These are phyloP conservation scores for Calonectria leucothoes DNA, from an alignment of 2,329 filamentous ascomycete species.

Conservation along the genomic window DNA sequence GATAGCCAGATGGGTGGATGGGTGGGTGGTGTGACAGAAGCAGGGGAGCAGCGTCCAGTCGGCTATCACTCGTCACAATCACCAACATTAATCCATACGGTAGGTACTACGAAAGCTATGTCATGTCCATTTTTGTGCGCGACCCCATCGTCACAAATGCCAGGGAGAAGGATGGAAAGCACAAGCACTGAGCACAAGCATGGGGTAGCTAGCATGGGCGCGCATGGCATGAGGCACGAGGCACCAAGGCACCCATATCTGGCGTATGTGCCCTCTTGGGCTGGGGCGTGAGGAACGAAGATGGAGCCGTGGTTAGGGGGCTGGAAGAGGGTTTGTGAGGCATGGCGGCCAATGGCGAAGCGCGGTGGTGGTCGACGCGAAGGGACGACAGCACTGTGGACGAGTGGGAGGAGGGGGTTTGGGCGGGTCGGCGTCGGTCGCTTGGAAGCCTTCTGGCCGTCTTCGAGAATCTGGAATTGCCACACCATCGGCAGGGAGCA, in stretches of 20 bases:
- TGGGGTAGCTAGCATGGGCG: constrained; percentile 4
- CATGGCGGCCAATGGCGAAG: not conserved
- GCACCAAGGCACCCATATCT: constrained; percentile 18
- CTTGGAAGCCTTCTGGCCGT: constrained; percentile 42
- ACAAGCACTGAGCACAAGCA: constrained; percentile 13
- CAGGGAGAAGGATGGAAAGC: not conserved
- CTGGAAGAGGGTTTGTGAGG: constrained; percentile 14
- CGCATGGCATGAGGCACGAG: constrained; percentile 13
- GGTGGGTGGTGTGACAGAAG: constrained; percentile 18
- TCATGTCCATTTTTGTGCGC: not conserved
- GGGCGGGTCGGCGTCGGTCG: constrained; percentile 30
- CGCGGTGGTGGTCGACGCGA: not conserved
- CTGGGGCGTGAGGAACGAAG: not conserved
- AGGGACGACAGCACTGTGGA: not conserved
- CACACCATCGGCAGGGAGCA: constrained; percentile 33
- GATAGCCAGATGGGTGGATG: constrained; percentile 13
- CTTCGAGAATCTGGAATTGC: constrained; percentile 44
- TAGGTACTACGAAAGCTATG: not conserved
- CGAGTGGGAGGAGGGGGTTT: constrained; percentile 22
- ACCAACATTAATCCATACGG: not conserved
- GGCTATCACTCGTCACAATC: not conserved
- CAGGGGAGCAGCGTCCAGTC: constrained; percentile 1
- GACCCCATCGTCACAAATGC: constrained; percentile 6
- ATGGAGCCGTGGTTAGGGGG: constrained; percentile 1
- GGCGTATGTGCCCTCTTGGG: not conserved